phyloP scores from a whole-genome alignment of 345 rosid genomes.

The Citrus cavaleriei region DNA sequence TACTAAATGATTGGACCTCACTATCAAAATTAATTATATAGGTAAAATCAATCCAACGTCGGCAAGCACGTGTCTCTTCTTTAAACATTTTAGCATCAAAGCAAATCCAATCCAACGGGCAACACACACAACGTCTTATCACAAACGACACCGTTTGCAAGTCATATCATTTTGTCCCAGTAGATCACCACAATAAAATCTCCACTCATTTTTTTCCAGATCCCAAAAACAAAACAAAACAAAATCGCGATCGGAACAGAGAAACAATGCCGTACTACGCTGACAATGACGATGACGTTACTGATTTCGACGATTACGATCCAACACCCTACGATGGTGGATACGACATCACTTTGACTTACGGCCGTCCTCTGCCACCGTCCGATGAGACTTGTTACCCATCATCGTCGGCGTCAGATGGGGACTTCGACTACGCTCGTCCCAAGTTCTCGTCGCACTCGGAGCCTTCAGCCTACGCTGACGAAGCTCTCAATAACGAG shows the following conservation, averaged over 20 bases:
- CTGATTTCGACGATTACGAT: constrained; percentile 82
- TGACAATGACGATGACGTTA: constrained; percentile 43
- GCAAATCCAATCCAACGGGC: background rate
- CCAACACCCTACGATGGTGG: constrained; percentile 96
- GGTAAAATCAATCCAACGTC: background rate
- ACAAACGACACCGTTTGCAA: constrained; percentile 7
- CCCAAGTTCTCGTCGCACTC: constrained; percentile 59
- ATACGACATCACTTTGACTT: constrained; percentile 58
- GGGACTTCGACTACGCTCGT: constrained; percentile 57
- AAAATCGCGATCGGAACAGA: background rate
- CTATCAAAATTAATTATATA: background rate
- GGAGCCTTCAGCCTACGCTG: constrained; percentile 72
- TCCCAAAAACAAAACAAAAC: background rate
- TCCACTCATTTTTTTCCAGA: background rate
- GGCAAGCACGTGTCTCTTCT: background rate
- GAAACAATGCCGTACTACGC: constrained; percentile 79
- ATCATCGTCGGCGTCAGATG: constrained; percentile 33
- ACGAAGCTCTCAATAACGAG: constrained; percentile 58
- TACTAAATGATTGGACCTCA: background rate
- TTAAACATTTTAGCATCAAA: background rate
- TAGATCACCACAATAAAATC: background rate
- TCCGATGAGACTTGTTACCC: constrained; percentile 70
- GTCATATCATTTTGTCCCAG: background rate
- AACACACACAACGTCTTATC: background rate
- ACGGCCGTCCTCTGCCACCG: constrained; percentile 78